phyloP scores from a whole-genome alignment of 192 early-diverging fungal species.

The Backusella tuberculispora region DNA sequence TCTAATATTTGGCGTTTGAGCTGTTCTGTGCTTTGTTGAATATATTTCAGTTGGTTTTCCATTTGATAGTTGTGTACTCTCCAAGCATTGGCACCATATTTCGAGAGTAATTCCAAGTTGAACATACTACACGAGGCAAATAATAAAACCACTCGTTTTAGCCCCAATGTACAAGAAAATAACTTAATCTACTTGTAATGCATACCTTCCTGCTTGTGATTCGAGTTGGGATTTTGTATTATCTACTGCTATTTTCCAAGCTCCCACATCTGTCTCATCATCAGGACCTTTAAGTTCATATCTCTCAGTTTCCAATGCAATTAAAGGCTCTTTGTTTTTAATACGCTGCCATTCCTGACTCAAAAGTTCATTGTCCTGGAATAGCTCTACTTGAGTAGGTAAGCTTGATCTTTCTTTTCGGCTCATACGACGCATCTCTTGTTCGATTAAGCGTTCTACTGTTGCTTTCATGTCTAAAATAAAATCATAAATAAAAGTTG shows the following conservation, averaged over 20 bases:
- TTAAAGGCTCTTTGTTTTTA: constrained; percentile 48
- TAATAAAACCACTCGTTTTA: neutral
- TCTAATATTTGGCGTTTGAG: constrained; percentile 48
- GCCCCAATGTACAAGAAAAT: neutral
- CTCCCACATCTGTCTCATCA: constrained; percentile 42
- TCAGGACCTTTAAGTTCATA: constrained; percentile 52
- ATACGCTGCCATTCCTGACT: constrained; percentile 52
- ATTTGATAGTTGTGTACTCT: constrained; percentile 60
- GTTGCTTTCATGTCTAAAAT: constrained; percentile 47
- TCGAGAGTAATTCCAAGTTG: constrained; percentile 56
- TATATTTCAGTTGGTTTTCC: constrained; percentile 43
- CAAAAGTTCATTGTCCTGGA: constrained; percentile 43
- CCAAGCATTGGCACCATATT: constrained; percentile 62
- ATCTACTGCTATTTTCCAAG: constrained; percentile 49
- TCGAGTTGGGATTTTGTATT: constrained; percentile 59
- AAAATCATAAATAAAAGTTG: neutral
- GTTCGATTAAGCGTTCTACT: constrained; percentile 57
- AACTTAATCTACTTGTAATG: neutral
- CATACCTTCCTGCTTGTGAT: constrained; percentile 53
- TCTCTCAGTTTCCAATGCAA: constrained; percentile 48
- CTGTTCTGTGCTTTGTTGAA: constrained; percentile 48
- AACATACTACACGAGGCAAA: constrained; percentile 29
- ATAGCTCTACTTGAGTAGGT: constrained; percentile 51
- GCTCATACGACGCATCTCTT: constrained; percentile 57
- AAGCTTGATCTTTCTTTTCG: constrained; percentile 42